These are phyloP conservation scores for Haplosporangium gracile DNA, from an alignment of 192 early-diverging fungal genomes.

Conservation along the genomic window DNA sequence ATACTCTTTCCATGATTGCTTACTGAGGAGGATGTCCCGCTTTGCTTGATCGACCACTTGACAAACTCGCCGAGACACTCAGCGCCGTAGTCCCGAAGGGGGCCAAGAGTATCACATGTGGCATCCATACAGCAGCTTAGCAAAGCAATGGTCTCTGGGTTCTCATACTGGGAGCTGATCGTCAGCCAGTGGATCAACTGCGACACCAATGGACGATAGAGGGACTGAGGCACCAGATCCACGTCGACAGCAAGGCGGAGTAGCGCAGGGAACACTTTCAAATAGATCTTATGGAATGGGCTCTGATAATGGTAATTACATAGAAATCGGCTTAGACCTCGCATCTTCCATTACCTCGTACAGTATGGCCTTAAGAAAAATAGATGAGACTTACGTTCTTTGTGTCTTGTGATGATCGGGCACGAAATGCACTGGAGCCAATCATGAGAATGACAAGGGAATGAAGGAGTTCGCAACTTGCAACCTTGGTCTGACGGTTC, in stretches of 20 bases:
- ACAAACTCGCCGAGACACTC: slow-evolving; percentile 83
- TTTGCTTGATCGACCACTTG: slow-evolving; percentile 82
- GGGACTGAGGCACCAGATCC: slow-evolving; percentile 76
- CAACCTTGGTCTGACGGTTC: slow-evolving; percentile 81
- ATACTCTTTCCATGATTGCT: neutral
- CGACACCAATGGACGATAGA: slow-evolving; percentile 72
- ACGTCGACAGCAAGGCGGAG: slow-evolving; percentile 78
- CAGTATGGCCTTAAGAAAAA: neutral
- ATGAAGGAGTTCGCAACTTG: slow-evolving; percentile 81
- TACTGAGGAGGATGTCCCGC: slow-evolving; percentile 55
- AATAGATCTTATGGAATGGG: slow-evolving; percentile 73
- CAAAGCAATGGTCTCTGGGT: slow-evolving; percentile 80
- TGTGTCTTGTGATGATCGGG: slow-evolving; percentile 56
- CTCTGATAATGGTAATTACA: slow-evolving; percentile 47
- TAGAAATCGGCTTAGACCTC: neutral
- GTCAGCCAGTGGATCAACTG: slow-evolving; percentile 89
- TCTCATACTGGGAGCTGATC: slow-evolving; percentile 80
- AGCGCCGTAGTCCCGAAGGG: slow-evolving; percentile 79
- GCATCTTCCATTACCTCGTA: neutral
- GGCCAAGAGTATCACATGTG: slow-evolving; percentile 61
- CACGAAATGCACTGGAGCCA: slow-evolving; percentile 71
- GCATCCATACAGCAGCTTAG: slow-evolving; percentile 79
- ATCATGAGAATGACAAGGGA: slow-evolving; percentile 81
- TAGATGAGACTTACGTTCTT: slow-evolving; percentile 44
- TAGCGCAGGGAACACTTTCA: slow-evolving; percentile 77